A percentile compares a stretch with the other conserved stretches of the same genome.
Conservation (phyloP, 108 stramenopile genomes). For the Fragilaria crotonensis region DNA sequence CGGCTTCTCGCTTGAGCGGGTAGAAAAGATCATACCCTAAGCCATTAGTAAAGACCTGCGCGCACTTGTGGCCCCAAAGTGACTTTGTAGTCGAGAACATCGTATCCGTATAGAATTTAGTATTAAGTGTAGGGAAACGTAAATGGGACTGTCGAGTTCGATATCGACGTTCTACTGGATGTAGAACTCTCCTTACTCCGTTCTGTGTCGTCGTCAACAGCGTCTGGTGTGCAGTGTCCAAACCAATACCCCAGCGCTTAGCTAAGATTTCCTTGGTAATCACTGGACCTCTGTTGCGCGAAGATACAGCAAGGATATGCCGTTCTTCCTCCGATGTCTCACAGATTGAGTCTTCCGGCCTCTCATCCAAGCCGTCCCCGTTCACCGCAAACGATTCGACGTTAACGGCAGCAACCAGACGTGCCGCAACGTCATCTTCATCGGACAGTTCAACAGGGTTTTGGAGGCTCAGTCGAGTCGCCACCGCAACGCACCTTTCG, state of each 20-base stretch:
- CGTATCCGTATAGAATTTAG: not conserved
- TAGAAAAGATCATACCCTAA: not conserved
- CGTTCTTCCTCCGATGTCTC: not conserved
- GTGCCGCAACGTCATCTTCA: not conserved
- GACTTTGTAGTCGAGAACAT: not conserved
- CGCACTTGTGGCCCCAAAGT: not conserved
- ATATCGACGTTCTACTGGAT: not conserved
- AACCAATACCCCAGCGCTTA: not conserved
- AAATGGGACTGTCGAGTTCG: not conserved
- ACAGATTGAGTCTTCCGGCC: not conserved
- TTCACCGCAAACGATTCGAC: not conserved
- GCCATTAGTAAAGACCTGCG: not conserved
- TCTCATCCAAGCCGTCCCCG: not conserved
- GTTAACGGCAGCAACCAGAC: not conserved
- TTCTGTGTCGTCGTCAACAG: not conserved
- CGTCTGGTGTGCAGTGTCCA: not conserved
- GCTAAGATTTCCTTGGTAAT: not conserved
- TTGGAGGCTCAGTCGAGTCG: too few species aligned
- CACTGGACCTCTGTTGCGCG: not conserved
- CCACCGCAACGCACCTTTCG: too few species aligned
- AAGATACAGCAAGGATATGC: not conserved
- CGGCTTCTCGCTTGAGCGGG: not conserved
- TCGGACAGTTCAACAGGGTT: not conserved
- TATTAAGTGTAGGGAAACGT: not conserved
- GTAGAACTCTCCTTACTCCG: not conserved